phyloP scores from a whole-genome alignment of 2,329 filamentous ascomycete genomes.

The Keithomyces neogunnii region DNA sequence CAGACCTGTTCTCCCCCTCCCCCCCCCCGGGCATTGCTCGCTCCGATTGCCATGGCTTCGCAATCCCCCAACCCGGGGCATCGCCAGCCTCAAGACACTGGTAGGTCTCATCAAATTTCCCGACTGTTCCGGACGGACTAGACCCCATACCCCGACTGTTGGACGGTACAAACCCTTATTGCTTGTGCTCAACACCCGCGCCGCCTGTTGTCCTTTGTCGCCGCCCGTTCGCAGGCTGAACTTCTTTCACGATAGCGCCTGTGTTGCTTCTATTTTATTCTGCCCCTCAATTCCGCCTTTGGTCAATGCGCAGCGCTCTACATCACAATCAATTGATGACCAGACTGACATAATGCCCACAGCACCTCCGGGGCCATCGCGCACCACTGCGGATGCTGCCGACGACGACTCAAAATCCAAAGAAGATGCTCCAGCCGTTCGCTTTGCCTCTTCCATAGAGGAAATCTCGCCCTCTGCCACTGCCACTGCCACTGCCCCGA shows the following conservation, averaged over 20 bases:
- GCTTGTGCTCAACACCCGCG: background rate
- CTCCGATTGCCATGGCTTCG: conserved; percentile 7
- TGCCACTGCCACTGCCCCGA: conserved; percentile 29
- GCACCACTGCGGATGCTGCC: conserved; percentile 2
- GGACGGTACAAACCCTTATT: background rate
- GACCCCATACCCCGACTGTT: background rate
- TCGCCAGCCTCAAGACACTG: conserved; percentile 8
- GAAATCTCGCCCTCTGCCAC: conserved; percentile 51
- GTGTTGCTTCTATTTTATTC: background rate
- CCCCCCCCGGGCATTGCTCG: background rate
- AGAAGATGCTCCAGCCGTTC: conserved; percentile 43
- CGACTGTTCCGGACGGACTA: conserved; percentile 7
- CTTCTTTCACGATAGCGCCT: background rate
- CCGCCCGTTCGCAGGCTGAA: background rate
- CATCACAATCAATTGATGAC: background rate
- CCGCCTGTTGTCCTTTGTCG: background rate
- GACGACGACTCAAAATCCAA: conserved; percentile 12
- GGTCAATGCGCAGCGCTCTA: background rate
- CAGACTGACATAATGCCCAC: background rate
- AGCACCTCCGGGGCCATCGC: background rate
- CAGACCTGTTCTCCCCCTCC: background rate
- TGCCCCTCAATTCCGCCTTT: background rate
- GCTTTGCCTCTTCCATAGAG: conserved; percentile 63
- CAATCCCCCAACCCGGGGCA: conserved; percentile 7
- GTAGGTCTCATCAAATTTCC: conserved; percentile 7